These are phyloP conservation scores for Arachis monticola DNA, from an alignment of 331 rosid species.

Conservation along the genomic window DNA sequence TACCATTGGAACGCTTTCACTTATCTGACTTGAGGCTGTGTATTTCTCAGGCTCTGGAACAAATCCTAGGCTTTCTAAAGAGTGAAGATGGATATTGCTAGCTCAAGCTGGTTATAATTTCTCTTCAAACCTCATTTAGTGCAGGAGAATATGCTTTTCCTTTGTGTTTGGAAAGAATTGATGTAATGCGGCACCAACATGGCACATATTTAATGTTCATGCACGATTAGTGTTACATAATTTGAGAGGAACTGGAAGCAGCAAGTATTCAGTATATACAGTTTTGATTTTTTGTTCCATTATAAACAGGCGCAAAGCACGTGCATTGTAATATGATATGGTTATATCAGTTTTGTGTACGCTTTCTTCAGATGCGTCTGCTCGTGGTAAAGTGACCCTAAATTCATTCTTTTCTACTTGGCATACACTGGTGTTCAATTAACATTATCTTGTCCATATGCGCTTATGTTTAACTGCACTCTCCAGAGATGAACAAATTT, in stretches of 20 bases:
- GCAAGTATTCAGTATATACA: not conserved
- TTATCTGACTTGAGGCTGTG: slow-evolving; percentile 7
- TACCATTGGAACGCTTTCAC: too few relatives aligned
- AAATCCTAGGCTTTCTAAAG: slow-evolving; percentile 58
- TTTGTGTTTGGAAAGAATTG: too few relatives aligned
- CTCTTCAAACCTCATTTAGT: not conserved
- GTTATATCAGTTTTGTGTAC: not conserved
- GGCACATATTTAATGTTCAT: not conserved
- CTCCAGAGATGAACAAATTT: too few relatives aligned
- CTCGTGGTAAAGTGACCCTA: not conserved
- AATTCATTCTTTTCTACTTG: not conserved
- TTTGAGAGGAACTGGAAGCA: not conserved
- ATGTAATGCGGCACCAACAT: too few relatives aligned
- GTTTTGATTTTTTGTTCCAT: not conserved
- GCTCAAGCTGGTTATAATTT: slow-evolving; percentile 11
- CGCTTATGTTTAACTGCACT: too few relatives aligned
- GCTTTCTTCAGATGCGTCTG: not conserved
- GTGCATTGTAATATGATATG: not conserved
- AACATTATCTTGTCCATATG: not conserved
- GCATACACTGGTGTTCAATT: too few relatives aligned
- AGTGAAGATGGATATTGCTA: slow-evolving; percentile 46
- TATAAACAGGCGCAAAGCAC: not conserved
- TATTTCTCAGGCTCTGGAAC: slow-evolving; percentile 70
- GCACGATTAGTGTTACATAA: not conserved
- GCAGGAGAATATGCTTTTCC: too few relatives aligned